These are phyloP conservation scores for Fusarium begoniae DNA, from an alignment of 2,329 filamentous ascomycete genomes.

Conservation along the genomic window DNA sequence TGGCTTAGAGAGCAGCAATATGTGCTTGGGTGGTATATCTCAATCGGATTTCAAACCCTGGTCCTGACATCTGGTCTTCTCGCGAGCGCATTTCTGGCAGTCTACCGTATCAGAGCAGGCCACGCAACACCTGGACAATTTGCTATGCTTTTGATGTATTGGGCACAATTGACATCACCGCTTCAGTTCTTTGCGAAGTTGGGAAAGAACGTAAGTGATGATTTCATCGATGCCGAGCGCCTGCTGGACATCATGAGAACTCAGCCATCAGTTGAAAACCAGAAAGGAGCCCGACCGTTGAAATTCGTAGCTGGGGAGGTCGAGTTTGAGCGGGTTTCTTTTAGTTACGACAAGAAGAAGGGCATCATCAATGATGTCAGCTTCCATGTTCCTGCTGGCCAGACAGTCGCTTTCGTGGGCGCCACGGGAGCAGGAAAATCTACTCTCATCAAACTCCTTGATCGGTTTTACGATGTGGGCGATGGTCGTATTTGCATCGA, in stretches of 20 bases:
- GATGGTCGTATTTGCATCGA: slow-evolving; percentile 64
- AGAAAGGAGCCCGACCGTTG: slow-evolving; percentile 59
- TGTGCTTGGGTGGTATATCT: slow-evolving; percentile 57
- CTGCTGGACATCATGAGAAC: slow-evolving; percentile 67
- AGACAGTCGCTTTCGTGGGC: slow-evolving; percentile 68
- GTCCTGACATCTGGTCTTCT: slow-evolving; percentile 76
- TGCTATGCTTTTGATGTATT: slow-evolving; percentile 76
- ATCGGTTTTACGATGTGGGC: slow-evolving; percentile 67
- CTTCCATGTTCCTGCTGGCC: slow-evolving; percentile 60
- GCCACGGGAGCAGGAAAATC: slow-evolving; percentile 69
- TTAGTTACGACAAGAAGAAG: slow-evolving; percentile 69
- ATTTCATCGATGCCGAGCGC: slow-evolving; percentile 66
- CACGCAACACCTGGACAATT: slow-evolving; percentile 72
- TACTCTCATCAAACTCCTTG: slow-evolving; percentile 66
- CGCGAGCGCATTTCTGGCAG: slow-evolving; percentile 67
- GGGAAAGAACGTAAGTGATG: slow-evolving; percentile 64
- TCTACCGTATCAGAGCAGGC: slow-evolving; percentile 72
- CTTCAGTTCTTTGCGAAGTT: slow-evolving; percentile 73
- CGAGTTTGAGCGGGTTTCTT: slow-evolving; percentile 63
- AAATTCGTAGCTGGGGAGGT: slow-evolving; percentile 63
- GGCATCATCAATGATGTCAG: slow-evolving; percentile 64
- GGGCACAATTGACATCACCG: slow-evolving; percentile 76
- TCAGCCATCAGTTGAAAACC: slow-evolving; percentile 64
- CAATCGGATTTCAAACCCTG: slow-evolving; percentile 66
- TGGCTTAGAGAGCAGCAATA: slow-evolving; percentile 52